Percentiles rank a stretch among this genome's conserved stretches.
Conservation (phyloP, 257 asterid genomes). For the Salvia miltiorrhiza region DNA sequence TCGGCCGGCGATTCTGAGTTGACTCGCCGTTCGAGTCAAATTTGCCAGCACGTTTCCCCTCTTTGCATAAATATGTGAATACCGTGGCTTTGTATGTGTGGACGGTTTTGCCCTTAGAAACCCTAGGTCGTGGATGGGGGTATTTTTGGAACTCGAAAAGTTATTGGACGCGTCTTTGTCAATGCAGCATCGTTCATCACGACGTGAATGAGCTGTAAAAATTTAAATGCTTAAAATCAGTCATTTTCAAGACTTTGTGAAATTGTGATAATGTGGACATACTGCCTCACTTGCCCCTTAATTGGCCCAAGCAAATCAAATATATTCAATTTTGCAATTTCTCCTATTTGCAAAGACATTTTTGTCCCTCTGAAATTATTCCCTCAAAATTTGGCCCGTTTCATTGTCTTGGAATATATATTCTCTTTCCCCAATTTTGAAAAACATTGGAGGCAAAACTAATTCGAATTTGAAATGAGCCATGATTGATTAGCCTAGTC, state of each 20-base stretch:
- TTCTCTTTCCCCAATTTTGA: slow-evolving; percentile 1
- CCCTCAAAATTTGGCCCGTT: slow-evolving; percentile 3
- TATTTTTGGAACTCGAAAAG: slow-evolving; percentile 11
- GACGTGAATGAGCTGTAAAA: slow-evolving; percentile 48
- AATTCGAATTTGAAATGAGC: background rate
- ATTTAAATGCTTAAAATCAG: slow-evolving; percentile 10
- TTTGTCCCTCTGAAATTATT: slow-evolving; percentile 20
- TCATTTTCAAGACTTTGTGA: slow-evolving; percentile 29
- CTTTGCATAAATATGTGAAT: background rate
- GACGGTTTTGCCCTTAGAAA: slow-evolving; percentile 36
- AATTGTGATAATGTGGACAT: slow-evolving; percentile 27
- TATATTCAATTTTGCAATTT: background rate
- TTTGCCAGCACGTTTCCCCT: no score
- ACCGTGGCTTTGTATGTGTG: background rate
- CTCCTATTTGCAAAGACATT: slow-evolving; percentile 1
- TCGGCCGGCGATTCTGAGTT: slow-evolving; percentile 26
- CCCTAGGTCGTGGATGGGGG: slow-evolving; percentile 27
- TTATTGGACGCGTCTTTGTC: slow-evolving; percentile 23
- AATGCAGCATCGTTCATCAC: slow-evolving; percentile 20
- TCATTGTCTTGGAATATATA: background rate
- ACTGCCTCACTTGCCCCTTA: background rate
- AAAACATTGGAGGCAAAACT: slow-evolving; percentile 1
- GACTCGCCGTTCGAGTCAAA: no score
- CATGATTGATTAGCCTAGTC: background rate
- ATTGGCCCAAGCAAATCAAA: slow-evolving; percentile 15